Evolutionary conservation across 2,329 filamentous ascomycete species (phyloP).

Genomic region (Cytospora piceicola): DNA sequence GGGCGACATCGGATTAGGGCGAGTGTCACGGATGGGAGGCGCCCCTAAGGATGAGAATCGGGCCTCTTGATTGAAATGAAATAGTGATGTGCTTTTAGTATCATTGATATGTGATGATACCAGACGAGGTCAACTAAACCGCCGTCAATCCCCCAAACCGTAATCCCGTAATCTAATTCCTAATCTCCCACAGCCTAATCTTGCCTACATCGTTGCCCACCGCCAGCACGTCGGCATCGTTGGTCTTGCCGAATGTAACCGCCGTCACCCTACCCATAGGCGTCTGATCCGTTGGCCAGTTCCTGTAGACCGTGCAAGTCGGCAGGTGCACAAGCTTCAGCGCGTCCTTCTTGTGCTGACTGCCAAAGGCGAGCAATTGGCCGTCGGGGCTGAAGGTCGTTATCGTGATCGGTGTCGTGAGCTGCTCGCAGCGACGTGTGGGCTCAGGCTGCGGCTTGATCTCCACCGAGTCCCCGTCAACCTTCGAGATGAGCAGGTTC

Average conservation of each 20-base stretch:
- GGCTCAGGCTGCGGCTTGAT: conserved; percentile 74
- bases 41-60: not conserved
- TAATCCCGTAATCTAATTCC: conserved; percentile 54
- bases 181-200: conserved; percentile 89
- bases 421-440: conserved; percentile 75
- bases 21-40: not conserved
- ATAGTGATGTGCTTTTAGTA: not conserved
- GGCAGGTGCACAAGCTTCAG: conserved; percentile 87
- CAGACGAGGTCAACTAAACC: not conserved
- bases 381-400: conserved; percentile 85
- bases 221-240: conserved; percentile 61
- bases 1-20: not conserved
- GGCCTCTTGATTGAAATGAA: not conserved
- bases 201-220: conserved; percentile 89
- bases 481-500: conserved; percentile 57
- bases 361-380: conserved; percentile 85
- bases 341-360: conserved; percentile 85
- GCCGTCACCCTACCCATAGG: conserved; percentile 82
- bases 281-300: conserved; percentile 93
- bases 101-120: not conserved
- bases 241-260: conserved; percentile 68
- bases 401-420: conserved; percentile 82
- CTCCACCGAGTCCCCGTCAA: conserved; percentile 43
- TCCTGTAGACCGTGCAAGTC: conserved; percentile 90
- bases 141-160: not conserved